A percentile compares a stretch with the other conserved stretches of the same genome.
Conservation (phyloP, 2,329 filamentous ascomycete species). For the Xylaria sp. region DNA sequence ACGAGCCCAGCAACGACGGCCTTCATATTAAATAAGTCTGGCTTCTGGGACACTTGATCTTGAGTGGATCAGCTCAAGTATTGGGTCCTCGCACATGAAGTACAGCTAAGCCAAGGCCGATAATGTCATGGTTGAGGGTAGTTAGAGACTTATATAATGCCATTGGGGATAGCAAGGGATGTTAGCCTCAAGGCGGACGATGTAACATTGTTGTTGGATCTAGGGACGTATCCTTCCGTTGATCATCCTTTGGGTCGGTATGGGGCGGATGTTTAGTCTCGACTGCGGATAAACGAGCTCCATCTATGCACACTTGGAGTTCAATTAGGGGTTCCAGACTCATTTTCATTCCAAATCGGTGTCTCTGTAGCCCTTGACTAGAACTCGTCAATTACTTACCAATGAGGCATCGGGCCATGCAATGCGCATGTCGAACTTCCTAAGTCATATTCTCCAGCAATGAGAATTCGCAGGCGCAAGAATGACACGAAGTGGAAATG, state of each 20-base stretch:
- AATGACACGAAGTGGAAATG: neutral
- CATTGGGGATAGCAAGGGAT: neutral
- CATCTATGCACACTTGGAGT: conserved; percentile 17
- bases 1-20: conserved; percentile 39
- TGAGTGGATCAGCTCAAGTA: conserved; percentile 5
- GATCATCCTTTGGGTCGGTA: conserved; percentile 22
- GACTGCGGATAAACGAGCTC: conserved; percentile 31
- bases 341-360: neutral
- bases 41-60: conserved; percentile 2
- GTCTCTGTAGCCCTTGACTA: conserved; percentile 2
- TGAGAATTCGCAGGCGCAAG: conserved; percentile 1
- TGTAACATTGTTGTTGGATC: conserved; percentile 27
- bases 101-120: neutral
- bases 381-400: neutral
- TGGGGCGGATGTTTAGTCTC: neutral
- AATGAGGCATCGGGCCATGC: neutral
- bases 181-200: conserved; percentile 17
- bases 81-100: neutral
- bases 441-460: conserved; percentile 29
- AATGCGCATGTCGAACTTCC: neutral
- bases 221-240: conserved; percentile 33
- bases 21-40: conserved; percentile 41
- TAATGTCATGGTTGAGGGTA: neutral
- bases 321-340: conserved; percentile 3
- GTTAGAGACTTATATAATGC: conserved; percentile 14